Evolutionary conservation across 2,329 filamentous ascomycete species (phyloP), one percentile per base, ranked within the genome.

Genomic region (Diplodia seriata): DNA sequence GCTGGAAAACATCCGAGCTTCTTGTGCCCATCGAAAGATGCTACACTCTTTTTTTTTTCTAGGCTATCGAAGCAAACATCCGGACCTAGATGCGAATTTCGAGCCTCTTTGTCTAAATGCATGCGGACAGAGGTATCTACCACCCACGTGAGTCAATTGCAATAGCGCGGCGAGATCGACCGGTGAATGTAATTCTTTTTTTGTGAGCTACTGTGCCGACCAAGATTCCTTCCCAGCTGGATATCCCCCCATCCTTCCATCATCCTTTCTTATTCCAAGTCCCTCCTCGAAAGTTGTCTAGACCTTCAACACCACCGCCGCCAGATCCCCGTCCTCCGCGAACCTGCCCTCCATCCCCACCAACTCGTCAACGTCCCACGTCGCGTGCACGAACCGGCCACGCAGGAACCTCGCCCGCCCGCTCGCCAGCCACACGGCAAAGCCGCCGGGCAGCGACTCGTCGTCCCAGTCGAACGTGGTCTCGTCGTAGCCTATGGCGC

Each of bases 361-460:
- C 47, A 77, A 68, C 43, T 76, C 75, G 59, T 76, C 72, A 12
- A 75, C 72, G 62, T 77, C 75, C 75, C 75, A 77, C 40, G 75
- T 74, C 15, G 71, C 68, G 69, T 68, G 76, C 14, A 73, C 65
- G 47, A 73, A 69, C 49, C 66, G 66, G 2, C 71, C 70, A 18
- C 49, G 67, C 31, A 72, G 33, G 33, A 71, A 73, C 9, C 56
- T 50, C 9, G 71, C 74, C 55, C 74, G 73, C 2, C 69, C 69
- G 53, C 71, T 73, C 33, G 76, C 72, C 23, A 77, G 69, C 77
- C 77, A 79, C 8, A 78, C 72, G 20, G 64, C 70, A 68, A 78
- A 78, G 12, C 40, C 57, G 0, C 12, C 57, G 3, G 40, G 31
- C 31, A 64, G 23, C n/a, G 31, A 40, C 14, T 36, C 20, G 15